Base-by-base conservation (phyloP, 1,139 yeast genomes). In the Eremothecium cymbalariae region DNA sequence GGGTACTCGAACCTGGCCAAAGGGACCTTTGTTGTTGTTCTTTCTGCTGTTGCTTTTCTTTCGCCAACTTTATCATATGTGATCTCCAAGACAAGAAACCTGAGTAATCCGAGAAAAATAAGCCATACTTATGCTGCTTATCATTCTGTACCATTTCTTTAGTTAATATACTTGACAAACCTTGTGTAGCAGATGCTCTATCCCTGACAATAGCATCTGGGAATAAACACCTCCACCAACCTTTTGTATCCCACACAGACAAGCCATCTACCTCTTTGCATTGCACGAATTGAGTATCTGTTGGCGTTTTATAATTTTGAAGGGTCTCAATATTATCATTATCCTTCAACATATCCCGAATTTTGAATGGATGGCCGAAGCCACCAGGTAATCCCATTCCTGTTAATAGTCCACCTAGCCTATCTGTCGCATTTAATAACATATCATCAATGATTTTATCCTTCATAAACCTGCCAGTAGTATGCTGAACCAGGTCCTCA, bases 151-250 rank as follows among this genome's bases (percentile, higher is more conserved):
- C 64, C 34, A 65, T 68, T 41, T 78, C 85, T 43, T 67, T 73
- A 26, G 77, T 67, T 44, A 77, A 47, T 12, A 68, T 65, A 5
- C 22, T 24, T 9, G 31, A 32, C 33, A 44, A 23, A 20, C 54
- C 55, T 18, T 46, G 45, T 15, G 48, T 39, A 4, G 40, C 40
- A 8, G 36, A 35, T 13, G 43, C 23, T 30, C 57, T 60, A 19
- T 60, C 54, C 18, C 57, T 55, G 14, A 76, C 65, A 22, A 60
- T 64, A 13, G 68, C 55, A 39, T 68, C 67, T 18, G 94, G 94
- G 60, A 86, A 81, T 36, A 86, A 63, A 59, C 96, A 86, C 50
- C 86, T 70, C 95, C 95, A 86, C 56, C 75, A 70, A 0, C 95
- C 95, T 28, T 69, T 64, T 13, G 73, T 62, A 49, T 82, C 90